Base-by-base conservation (phyloP, 495 filamentous ascomycete genomes). In the Aspergillus leporis region DNA sequence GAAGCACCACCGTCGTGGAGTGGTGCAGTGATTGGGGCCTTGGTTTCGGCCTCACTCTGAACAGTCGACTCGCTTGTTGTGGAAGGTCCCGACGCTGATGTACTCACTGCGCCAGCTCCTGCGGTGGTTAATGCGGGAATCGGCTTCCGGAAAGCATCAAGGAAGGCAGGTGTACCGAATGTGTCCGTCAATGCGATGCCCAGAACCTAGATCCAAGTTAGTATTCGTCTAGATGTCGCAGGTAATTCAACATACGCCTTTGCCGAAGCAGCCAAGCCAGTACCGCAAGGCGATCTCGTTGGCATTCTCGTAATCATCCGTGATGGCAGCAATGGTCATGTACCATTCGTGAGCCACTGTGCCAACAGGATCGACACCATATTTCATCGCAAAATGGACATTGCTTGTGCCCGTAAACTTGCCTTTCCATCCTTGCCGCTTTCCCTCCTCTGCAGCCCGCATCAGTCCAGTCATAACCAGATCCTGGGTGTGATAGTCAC, bases 291-390 rank as follows among this genome's bases (percentile, higher is more conserved):
- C 91, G 58, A 87, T 81, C 70, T 93, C 91, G 56, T 91, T 96
- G 6, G 95, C 91, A 51, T 82, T 81, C 60, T 80, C 76, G 64
- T 98, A 98, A 73, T 97, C 85, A 55, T 90, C 81, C 4, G 89
- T 93, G 65, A 97, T 90, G 34, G 94, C 93, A 16, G 94, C 94
- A 53, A 96, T 91, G 41, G 90, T 91, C 94, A 98, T 98, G 76
- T 96, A 97, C 95, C 95, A 98, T 74, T 98, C 94, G 62, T 98
- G 94, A 0, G 95, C 94, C 1, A 98, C 93, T 3, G 94, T 98
- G 16, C 94, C 94, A 19, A 98, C 85, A 0, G 93, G 90, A 8
- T 83, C 74, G 28, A 94, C 82, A 21, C 83, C 84, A 70, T 93
- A 90, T 67, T 91, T 90, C 90, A 95, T 95, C 18, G 94, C 94